phyloP scores from a whole-genome alignment of 441 rosid genomes.

The California macrophylla region DNA sequence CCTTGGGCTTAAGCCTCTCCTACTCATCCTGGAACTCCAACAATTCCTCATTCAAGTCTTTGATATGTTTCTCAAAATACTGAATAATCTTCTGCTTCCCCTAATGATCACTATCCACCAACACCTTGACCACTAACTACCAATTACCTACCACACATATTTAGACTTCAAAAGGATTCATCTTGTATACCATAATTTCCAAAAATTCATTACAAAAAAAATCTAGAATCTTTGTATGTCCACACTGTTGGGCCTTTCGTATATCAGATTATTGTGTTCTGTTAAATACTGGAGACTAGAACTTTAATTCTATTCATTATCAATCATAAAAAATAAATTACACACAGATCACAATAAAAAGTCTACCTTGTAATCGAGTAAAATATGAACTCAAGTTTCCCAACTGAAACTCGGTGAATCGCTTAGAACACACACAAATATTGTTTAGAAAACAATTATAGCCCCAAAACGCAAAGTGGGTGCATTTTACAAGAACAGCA shows the following conservation, averaged over 20 bases:
- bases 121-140: neutral
- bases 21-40: neutral
- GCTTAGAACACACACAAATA: neutral
- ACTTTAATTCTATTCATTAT: neutral
- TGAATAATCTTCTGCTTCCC: neutral
- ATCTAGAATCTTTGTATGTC: neutral
- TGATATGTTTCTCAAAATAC: neutral
- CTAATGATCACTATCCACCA: neutral
- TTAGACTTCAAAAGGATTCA: neutral
- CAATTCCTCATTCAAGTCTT: neutral
- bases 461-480: too few relatives aligned
- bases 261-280: too few relatives aligned
- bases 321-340: too few relatives aligned
- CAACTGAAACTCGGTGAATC: neutral
- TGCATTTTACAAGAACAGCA: neutral
- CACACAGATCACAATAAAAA: neutral
- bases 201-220: too few relatives aligned
- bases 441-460: too few relatives aligned
- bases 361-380: too few relatives aligned
- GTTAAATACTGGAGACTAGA: neutral
- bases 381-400: neutral
- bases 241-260: neutral
- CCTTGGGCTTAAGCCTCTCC: neutral
- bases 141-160: neutral
- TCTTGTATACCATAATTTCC: neutral